Base-by-base conservation (phyloP, 73 alveolate genomes). In the Paramecium sexaurelia region DNA sequence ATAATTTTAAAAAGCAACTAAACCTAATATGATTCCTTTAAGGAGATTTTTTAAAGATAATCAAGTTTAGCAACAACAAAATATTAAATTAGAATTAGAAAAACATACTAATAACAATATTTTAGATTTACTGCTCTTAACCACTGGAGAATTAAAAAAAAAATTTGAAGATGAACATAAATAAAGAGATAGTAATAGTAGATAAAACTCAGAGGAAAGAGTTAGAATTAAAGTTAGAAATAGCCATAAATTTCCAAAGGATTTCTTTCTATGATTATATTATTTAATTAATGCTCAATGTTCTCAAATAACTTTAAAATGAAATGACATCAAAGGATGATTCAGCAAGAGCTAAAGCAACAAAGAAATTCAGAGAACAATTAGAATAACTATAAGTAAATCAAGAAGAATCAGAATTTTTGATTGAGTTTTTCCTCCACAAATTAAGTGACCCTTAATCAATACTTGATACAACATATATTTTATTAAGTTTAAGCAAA, bases 221-320 rank as follows among this genome's bases (percentile, higher is more conserved):
- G 55, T 61, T 7, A 22, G 61, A n/a, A 78, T 78, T 15, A 78
- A 39, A 78, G 90, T 78, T 17, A 78, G 68, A 24, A 39, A 32
- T 29, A 43, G 75, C 36, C 27, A 37, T 24, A 78, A 78, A 39
- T 78, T 78, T 45, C 90, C 90, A 10, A 19, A 43, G 71, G 90
- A 78, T 78, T 78, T 78, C 40, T 78, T 78, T 71, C 57, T 35
- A 33, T 71, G 86, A 71, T 61, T 61, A 61, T 61, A 61, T 61
- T 61, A 13, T 22, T 17, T 51, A 51, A 61, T 29, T 29, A 29
- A 61, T 61, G 83, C 22, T 61, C 19, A 61, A 61, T 61, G 19
- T 61, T 61, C 83, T 61, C 83, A 61, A 61, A 61, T 6, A 61
- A 24, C 26, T 61, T 9, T 61, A 61, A 61, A 32, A 9, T 27